Conservation (phyloP, 1,139 yeast species). For the Nadsonia starkeyi-henricii region DNA sequence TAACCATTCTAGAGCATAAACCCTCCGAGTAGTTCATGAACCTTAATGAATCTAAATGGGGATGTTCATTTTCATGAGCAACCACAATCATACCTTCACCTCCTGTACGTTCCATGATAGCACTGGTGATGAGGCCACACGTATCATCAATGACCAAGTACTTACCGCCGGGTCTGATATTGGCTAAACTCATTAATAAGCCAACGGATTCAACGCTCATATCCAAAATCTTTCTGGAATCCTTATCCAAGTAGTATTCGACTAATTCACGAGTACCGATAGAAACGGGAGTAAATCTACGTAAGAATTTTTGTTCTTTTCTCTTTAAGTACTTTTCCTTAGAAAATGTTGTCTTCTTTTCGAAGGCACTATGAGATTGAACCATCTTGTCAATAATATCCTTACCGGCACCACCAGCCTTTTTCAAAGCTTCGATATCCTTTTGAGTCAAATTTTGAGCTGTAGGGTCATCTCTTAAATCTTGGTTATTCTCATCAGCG, state of each 20-base stretch:
- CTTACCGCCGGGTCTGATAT: constrained; percentile 78
- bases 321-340: constrained; percentile 86
- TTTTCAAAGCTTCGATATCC: constrained; percentile 71
- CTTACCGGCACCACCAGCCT: constrained; percentile 46
- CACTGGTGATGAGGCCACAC: constrained; percentile 71
- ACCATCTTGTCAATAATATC: constrained; percentile 71
- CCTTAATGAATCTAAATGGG: constrained; percentile 59
- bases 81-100: constrained; percentile 67
- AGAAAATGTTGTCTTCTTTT: constrained; percentile 75
- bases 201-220: constrained; percentile 78
- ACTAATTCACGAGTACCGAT: constrained; percentile 65
- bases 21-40: constrained; percentile 45
- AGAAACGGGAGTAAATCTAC: constrained; percentile 71
- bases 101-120: constrained; percentile 80
- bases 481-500: constrained; percentile 42
- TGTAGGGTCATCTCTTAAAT: constrained; percentile 60
- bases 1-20: constrained; percentile 39
- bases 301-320: constrained; percentile 80
- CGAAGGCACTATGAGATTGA: constrained; percentile 77
- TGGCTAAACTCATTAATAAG: constrained; percentile 57
- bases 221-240: constrained; percentile 58
- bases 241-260: constrained; percentile 62
- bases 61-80: constrained; percentile 85
- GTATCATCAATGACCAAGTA: constrained; percentile 85
- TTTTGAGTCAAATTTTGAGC: constrained; percentile 61